Conservation (phyloP, 306 rosid genomes). For the Sesbania bispinosa region DNA sequence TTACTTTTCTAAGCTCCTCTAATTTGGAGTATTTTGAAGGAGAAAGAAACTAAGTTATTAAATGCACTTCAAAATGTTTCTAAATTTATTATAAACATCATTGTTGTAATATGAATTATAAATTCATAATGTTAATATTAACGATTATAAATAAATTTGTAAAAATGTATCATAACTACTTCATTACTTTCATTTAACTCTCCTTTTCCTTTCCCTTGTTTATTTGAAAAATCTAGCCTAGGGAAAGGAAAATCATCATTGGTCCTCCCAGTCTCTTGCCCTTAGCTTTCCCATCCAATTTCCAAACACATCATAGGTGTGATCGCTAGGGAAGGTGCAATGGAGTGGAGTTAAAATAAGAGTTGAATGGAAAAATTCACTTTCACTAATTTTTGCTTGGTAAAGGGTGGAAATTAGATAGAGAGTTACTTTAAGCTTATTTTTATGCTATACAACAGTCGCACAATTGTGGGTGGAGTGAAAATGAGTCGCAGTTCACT, state of each 20-base stretch:
- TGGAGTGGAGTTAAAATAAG: neutral
- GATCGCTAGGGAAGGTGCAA: neutral
- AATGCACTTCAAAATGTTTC: neutral
- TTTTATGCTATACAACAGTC: neutral
- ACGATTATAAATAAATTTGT: neutral
- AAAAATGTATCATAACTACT: neutral
- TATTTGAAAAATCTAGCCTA: neutral
- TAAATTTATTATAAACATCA: neutral
- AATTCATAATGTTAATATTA: neutral
- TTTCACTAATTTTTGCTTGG: neutral
- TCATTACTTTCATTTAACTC: neutral
- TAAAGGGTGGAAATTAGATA: neutral
- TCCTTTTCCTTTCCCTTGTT: neutral
- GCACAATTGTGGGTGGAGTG: neutral
- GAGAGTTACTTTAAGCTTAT: neutral
- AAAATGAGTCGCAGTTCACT: neutral
- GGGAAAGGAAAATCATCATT: neutral
- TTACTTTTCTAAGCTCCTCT: neutral
- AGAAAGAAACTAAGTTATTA: neutral
- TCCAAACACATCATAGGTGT: neutral
- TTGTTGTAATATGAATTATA: constrained; percentile 1
- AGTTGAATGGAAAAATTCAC: neutral
- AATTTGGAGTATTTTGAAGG: neutral
- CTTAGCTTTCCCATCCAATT: neutral
- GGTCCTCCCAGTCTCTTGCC: neutral